These are phyloP conservation scores for Penicillium digitatum DNA, from an alignment of 2,329 filamentous ascomycete genomes.

Conservation along the genomic window DNA sequence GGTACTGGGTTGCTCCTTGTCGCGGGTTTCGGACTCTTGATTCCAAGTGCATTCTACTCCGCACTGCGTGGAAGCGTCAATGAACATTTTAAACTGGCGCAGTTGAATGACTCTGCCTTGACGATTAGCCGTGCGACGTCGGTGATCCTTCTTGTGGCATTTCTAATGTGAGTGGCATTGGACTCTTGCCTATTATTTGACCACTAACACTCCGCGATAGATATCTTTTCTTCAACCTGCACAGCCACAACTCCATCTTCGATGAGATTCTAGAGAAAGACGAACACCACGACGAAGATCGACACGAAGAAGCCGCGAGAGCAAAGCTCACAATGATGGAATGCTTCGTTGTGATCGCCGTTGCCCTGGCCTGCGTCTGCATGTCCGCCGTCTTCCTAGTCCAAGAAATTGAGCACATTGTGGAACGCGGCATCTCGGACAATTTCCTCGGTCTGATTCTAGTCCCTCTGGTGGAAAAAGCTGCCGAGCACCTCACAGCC, in stretches of 20 bases:
- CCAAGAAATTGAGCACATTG: conserved; percentile 63
- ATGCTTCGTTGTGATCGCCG: conserved; percentile 59
- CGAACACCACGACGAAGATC: conserved; percentile 63
- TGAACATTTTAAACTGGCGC: conserved; percentile 30
- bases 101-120: conserved; percentile 53
- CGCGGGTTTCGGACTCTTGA: conserved; percentile 57
- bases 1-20: conserved; percentile 73
- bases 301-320: conserved; percentile 56
- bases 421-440: conserved; percentile 52
- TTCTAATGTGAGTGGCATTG: conserved; percentile 51
- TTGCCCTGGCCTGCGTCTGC: conserved; percentile 66
- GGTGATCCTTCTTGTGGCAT: conserved; percentile 66
- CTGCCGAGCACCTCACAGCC: conserved; percentile 78
- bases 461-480: conserved; percentile 76
- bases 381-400: conserved; percentile 72
- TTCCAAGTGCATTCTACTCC: conserved; percentile 47
- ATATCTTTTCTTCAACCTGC: conserved; percentile 68
- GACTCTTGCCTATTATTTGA: neutral
- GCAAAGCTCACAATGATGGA: conserved; percentile 72
- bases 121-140: conserved; percentile 68
- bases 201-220: conserved; percentile 22
- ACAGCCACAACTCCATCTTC: conserved; percentile 72
- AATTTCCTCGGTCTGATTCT: conserved; percentile 69
- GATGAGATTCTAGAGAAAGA: conserved; percentile 69
- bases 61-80: conserved; percentile 43